Evolutionary conservation across 2,329 filamentous ascomycete species (phyloP).

Genomic region (Monilinia fructicola): DNA sequence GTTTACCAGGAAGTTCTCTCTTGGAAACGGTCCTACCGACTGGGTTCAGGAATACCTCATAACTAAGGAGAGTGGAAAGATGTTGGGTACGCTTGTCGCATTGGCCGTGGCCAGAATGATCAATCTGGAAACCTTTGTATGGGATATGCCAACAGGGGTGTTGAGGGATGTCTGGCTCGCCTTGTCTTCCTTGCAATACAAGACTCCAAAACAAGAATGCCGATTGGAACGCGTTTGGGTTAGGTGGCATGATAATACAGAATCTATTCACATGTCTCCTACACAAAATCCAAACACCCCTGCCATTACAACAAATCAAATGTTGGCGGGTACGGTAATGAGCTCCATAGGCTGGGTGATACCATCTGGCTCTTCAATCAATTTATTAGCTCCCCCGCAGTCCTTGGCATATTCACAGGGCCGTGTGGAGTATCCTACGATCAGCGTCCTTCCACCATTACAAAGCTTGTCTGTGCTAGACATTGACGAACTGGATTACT

Average conservation of each 20-base stretch:
- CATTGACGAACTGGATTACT: constrained; percentile 77
- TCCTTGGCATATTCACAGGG: constrained; percentile 50
- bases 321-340: constrained; percentile 43
- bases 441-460: constrained; percentile 73
- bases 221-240: constrained; percentile 75
- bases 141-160: constrained; percentile 88
- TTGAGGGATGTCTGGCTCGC: constrained; percentile 79
- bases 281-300: constrained; percentile 30
- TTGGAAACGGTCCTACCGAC: constrained; percentile 76
- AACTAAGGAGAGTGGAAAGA: constrained; percentile 80
- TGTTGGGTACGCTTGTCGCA: constrained; percentile 81
- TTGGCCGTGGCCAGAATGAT: constrained; percentile 78
- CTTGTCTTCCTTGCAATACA: constrained; percentile 66
- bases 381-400: constrained; percentile 30
- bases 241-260: constrained; percentile 74
- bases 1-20: constrained; percentile 77
- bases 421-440: constrained; percentile 74
- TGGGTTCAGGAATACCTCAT: constrained; percentile 83
- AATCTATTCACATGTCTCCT: constrained; percentile 34
- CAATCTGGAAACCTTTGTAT: constrained; percentile 77
- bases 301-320: constrained; percentile 35
- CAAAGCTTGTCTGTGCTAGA: constrained; percentile 76
- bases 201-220: constrained; percentile 55
- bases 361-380: constrained; percentile 33
- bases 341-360: constrained; percentile 46